These are phyloP conservation scores for Hypoxylon sp. DNA, from an alignment of 2,329 filamentous ascomycete species.

Conservation along the genomic window DNA sequence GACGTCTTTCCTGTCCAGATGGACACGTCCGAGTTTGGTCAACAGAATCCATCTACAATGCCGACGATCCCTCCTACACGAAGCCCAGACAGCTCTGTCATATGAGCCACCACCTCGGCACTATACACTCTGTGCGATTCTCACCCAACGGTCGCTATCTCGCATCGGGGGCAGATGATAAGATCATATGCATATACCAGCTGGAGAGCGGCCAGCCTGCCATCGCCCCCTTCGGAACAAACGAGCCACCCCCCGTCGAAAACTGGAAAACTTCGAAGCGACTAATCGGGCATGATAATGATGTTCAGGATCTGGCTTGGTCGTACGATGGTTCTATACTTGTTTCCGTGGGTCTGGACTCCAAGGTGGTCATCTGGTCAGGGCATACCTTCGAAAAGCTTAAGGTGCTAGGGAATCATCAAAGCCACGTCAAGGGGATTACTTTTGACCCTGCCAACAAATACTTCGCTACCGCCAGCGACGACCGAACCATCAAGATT, in stretches of 20 bases:
- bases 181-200: slow-evolving; percentile 97
- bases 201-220: slow-evolving; percentile 85
- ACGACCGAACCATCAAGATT: slow-evolving; percentile 96
- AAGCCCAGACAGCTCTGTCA: slow-evolving; percentile 94
- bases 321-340: slow-evolving; percentile 95
- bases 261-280: slow-evolving; percentile 97
- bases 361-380: slow-evolving; percentile 98
- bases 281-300: slow-evolving; percentile 96
- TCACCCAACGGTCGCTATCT: slow-evolving; percentile 95
- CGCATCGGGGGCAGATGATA: slow-evolving; percentile 97
- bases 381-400: slow-evolving; percentile 98
- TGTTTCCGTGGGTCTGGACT: slow-evolving; percentile 95
- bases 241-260: slow-evolving; percentile 92
- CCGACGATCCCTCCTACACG: slow-evolving; percentile 76
- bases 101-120: slow-evolving; percentile 98
- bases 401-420: slow-evolving; percentile 91
- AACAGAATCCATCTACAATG: slow-evolving; percentile 90
- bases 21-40: slow-evolving; percentile 98
- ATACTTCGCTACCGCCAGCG: slow-evolving; percentile 97
- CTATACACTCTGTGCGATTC: slow-evolving; percentile 96
- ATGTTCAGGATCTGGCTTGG: slow-evolving; percentile 98
- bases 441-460: slow-evolving; percentile 99
- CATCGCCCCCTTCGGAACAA: slow-evolving; percentile 79
- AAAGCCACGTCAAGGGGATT: slow-evolving; percentile 98
- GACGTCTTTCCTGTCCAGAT: slow-evolving; percentile 65